These are phyloP conservation scores for Nicotiana undulata DNA, from an alignment of 257 asterid species.

Conservation along the genomic window DNA sequence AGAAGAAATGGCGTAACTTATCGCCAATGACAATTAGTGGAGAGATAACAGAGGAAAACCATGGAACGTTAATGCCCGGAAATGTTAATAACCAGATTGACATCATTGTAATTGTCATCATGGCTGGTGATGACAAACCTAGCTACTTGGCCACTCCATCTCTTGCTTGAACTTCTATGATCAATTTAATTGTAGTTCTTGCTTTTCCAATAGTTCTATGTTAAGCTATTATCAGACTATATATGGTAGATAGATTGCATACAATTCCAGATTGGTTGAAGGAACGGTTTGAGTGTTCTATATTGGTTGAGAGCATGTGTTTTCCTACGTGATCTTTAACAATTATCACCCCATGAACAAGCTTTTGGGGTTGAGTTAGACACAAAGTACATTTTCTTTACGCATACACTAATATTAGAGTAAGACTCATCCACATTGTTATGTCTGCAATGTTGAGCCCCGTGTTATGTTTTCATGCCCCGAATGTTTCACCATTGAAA, in stretches of 20 bases:
- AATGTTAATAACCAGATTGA: constrained; percentile 14
- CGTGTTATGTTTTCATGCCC: not conserved
- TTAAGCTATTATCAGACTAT: not conserved
- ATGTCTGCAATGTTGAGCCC: not conserved
- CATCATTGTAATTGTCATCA: constrained; percentile 11
- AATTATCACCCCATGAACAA: not conserved
- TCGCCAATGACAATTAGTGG: not conserved
- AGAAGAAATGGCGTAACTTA: not conserved
- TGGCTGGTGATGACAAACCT: constrained; percentile 43
- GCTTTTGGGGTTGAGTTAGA: not conserved
- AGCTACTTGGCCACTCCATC: constrained; percentile 33
- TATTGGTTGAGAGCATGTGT: not conserved
- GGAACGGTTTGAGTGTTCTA: not conserved
- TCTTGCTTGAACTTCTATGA: not conserved
- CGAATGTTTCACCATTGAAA: no score
- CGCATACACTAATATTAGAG: not conserved
- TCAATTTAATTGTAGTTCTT: not conserved
- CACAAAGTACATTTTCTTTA: not conserved
- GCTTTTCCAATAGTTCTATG: not conserved
- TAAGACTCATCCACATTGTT: not conserved
- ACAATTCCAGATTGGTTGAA: not conserved
- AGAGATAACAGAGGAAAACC: not conserved
- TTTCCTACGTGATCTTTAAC: not conserved
- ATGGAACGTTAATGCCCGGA: not conserved
- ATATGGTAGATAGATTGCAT: not conserved